Evolutionary conservation across 768 basidiomycete species (phyloP).

Genomic region (Hericium rajendrae): DNA sequence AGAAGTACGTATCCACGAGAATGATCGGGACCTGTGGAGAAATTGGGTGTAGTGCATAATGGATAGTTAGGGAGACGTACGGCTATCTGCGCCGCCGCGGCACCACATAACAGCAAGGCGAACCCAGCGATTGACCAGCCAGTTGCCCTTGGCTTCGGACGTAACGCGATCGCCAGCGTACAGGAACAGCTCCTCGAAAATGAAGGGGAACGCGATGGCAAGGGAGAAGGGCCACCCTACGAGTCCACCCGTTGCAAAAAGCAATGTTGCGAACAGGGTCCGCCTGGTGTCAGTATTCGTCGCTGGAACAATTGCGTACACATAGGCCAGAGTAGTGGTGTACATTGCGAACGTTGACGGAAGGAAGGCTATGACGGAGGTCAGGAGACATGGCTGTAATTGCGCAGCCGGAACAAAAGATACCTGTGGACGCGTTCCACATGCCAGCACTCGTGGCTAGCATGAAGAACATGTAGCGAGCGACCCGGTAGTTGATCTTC

Average conservation of each 20-base stretch:
- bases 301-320: slow-evolving; percentile 55
- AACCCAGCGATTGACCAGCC: slow-evolving; percentile 55
- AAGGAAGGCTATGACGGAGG: slow-evolving; percentile 58
- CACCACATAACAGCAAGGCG: slow-evolving; percentile 48
- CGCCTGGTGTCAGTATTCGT: slow-evolving; percentile 42
- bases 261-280: slow-evolving; percentile 54
- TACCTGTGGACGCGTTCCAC: slow-evolving; percentile 87
- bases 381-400: neutral
- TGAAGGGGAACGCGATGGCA: slow-evolving; percentile 79
- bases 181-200: slow-evolving; percentile 82
- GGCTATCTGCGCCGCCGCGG: slow-evolving; percentile 49
- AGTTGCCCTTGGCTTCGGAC: slow-evolving; percentile 32
- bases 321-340: slow-evolving; percentile 67
- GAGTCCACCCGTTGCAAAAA: slow-evolving; percentile 74
- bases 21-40: slow-evolving; percentile 70
- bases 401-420: slow-evolving; percentile 11
- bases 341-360: slow-evolving; percentile 97
- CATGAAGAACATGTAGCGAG: slow-evolving; percentile 89
- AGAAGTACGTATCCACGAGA: slow-evolving; percentile 76
- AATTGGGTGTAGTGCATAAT: neutral
- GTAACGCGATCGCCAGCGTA: slow-evolving; percentile 58
- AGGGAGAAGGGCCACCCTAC: slow-evolving; percentile 98
- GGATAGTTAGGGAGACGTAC: slow-evolving; percentile 30
- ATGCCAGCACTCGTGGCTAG: slow-evolving; percentile 82
- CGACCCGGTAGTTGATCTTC: slow-evolving; percentile 80